Evolutionary conservation across 2,329 filamentous ascomycete genomes (phyloP).

Genomic region (Scedosporium dehoogii): DNA sequence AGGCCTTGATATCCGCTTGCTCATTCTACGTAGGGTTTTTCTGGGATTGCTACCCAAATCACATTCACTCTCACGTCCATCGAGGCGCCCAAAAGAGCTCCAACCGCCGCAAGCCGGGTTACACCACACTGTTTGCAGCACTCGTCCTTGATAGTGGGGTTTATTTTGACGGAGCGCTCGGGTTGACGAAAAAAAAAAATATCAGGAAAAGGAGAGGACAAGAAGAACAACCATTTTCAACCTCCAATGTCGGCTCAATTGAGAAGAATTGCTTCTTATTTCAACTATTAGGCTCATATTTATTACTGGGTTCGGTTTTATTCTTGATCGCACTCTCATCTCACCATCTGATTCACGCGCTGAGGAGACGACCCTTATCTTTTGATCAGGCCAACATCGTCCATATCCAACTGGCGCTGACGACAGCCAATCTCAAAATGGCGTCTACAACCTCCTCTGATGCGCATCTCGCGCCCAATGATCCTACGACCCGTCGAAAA

Average conservation of each 20-base stretch:
- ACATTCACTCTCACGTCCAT: too few species aligned
- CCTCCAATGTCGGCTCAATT: too few species aligned
- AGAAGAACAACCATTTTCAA: neutral
- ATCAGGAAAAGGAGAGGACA: neutral
- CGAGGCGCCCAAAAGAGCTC: too few species aligned
- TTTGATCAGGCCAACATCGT: neutral
- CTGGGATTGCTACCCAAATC: too few species aligned
- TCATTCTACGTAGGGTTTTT: too few species aligned
- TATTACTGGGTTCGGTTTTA: too few species aligned
- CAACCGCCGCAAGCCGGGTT: too few species aligned
- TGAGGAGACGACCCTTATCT: neutral
- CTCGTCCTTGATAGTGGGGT: too few species aligned
- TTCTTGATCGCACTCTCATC: too few species aligned
- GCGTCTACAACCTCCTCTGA: neutral
- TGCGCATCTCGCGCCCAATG: conserved; percentile 10
- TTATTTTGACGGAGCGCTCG: neutral
- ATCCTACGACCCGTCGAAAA: conserved; percentile 17
- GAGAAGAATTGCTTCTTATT: neutral
- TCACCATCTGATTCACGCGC: too few species aligned
- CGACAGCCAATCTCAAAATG: neutral
- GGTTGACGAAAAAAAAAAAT: neutral
- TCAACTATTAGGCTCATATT: neutral
- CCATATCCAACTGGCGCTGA: neutral
- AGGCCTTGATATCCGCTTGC: too few species aligned
- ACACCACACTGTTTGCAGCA: too few species aligned